Evolutionary conservation across 805 yeast genomes (phyloP).

Genomic region (Ogataea paradorogensis): DNA sequence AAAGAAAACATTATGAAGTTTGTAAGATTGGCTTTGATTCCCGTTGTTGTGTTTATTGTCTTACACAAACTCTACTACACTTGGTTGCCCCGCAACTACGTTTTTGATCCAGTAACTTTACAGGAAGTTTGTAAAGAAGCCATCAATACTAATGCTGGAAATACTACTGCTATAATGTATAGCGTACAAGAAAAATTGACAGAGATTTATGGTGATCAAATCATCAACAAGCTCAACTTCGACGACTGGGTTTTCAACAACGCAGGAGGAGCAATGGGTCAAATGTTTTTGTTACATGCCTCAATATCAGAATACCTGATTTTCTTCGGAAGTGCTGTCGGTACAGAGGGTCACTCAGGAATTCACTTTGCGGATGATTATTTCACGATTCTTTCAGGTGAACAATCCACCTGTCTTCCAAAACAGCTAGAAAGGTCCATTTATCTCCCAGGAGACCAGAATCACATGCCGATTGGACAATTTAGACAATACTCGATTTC

Average conservation of each 20-base stretch:
- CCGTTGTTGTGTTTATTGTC: constrained; percentile 31
- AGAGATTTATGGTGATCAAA: constrained; percentile 60
- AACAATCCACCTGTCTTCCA: constrained; percentile 70
- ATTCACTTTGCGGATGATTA: constrained; percentile 97
- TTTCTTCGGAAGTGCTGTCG: constrained; percentile 88
- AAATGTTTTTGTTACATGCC: constrained; percentile 93
- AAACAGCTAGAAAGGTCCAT: constrained; percentile 61
- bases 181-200: constrained; percentile 60
- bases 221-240: constrained; percentile 65
- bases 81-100: constrained; percentile 69
- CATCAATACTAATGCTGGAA: constrained; percentile 50
- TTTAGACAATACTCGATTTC: constrained; percentile 88
- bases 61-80: constrained; percentile 45
- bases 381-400: constrained; percentile 83
- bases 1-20: constrained; percentile 11
- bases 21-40: constrained; percentile 21
- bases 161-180: constrained; percentile 60
- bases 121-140: constrained; percentile 57
- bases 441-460: constrained; percentile 85
- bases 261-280: constrained; percentile 99
- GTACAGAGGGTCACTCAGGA: constrained; percentile 96
- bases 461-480: constrained; percentile 69
- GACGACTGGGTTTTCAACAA: constrained; percentile 95
- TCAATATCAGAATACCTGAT: constrained; percentile 90
- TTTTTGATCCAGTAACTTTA: constrained; percentile 65